Percentiles rank a stretch among this genome's conserved stretches.
Evolutionary conservation across 768 basidiomycete species (phyloP).

Genomic region (Roridomyces roridus): DNA sequence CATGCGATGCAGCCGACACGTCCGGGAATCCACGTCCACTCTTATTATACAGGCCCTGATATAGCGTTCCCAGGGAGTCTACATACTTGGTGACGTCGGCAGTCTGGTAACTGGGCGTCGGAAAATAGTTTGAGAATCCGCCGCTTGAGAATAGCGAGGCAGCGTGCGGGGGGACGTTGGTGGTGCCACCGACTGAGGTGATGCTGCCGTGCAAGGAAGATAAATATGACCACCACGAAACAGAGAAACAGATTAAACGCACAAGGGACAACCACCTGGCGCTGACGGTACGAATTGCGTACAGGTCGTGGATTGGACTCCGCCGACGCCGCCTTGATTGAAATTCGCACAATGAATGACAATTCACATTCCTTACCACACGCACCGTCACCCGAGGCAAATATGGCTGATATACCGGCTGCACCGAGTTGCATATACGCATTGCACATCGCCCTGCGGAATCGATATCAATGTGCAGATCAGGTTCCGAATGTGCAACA

Average conservation of each 20-base stretch:
- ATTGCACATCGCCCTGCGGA: conserved; percentile 32
- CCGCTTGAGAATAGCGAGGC: too few species aligned
- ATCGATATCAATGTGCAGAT: conserved; percentile 33
- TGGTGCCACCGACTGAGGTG: conserved; percentile 51
- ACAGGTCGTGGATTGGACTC: conserved; percentile 34
- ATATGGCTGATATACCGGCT: conserved; percentile 42
- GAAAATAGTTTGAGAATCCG: conserved; percentile 26
- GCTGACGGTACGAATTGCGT: conserved; percentile 36
- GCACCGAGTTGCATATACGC: conserved; percentile 32
- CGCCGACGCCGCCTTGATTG: background rate
- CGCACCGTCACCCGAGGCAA: conserved; percentile 42
- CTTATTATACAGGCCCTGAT: conserved; percentile 35
- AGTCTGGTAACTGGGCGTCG: conserved; percentile 23
- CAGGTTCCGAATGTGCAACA: too few species aligned
- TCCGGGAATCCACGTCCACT: conserved; percentile 21
- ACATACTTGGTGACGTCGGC: conserved; percentile 22
- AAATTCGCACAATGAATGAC: too few species aligned
- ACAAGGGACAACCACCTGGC: conserved; percentile 43
- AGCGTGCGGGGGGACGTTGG: conserved; percentile 42
- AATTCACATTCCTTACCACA: conserved; percentile 20
- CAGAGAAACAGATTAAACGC: conserved; percentile 32
- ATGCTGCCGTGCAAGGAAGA: conserved; percentile 47
- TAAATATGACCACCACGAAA: conserved; percentile 49
- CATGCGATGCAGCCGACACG: conserved; percentile 18
- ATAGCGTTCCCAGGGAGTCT: conserved; percentile 18